Evolutionary conservation across 257 asterid species (phyloP).

Genomic region (Avicennia marina): DNA sequence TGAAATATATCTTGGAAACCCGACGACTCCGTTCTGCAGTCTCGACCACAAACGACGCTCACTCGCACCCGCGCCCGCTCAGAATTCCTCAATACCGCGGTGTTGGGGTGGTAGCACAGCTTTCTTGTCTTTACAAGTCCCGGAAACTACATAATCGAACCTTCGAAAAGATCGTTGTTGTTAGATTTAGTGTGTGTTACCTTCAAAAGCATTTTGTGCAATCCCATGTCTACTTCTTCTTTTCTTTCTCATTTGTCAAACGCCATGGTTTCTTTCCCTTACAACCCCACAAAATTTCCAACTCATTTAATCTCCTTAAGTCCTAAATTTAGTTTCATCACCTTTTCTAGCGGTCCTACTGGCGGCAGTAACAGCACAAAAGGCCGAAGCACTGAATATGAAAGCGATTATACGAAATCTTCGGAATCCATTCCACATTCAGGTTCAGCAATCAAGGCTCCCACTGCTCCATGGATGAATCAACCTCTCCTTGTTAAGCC

Average conservation of each 20-base stretch:
- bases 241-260: constrained; percentile 28
- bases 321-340: constrained; percentile 11
- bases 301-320: constrained; percentile 18
- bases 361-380: constrained; percentile 13
- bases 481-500: constrained; percentile 63
- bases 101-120: too few species aligned
- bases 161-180: too few species aligned
- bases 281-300: constrained; percentile 21
- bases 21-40: too few species aligned
- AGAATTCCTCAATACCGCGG: too few species aligned
- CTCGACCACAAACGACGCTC: too few species aligned
- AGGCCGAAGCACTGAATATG: constrained; percentile 18
- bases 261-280: constrained; percentile 24
- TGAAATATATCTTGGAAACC: too few species aligned
- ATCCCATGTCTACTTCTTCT: constrained; percentile 38
- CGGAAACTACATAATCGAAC: not conserved
- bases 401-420: constrained; percentile 18
- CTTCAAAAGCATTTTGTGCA: not conserved
- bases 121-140: too few species aligned
- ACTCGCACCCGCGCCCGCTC: too few species aligned
- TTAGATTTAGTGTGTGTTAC: too few species aligned
- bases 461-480: constrained; percentile 96
- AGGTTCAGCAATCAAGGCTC: constrained; percentile 48
- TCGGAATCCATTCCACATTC: constrained; percentile 27
- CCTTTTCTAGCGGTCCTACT: constrained; percentile 21